Evolutionary conservation across 495 filamentous ascomycete genomes (phyloP).

Genomic region (Bacidia rubella): DNA sequence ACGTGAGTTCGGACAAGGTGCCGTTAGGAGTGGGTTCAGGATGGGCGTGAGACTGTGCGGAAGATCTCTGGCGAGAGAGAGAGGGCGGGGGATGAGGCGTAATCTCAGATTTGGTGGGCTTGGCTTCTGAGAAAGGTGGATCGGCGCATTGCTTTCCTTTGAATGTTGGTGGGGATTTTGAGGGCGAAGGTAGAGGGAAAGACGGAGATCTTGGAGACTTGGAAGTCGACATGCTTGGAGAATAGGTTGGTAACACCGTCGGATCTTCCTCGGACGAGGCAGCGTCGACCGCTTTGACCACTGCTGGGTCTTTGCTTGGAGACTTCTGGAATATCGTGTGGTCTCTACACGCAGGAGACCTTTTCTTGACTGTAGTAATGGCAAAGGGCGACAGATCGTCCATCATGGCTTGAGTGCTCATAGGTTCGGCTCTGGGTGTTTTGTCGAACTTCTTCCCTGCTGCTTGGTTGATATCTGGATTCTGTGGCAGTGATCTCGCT

Average conservation of each 20-base stretch:
- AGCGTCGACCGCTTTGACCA: background rate
- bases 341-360: conserved; percentile 7
- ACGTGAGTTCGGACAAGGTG: conserved; percentile 12
- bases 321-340: conserved; percentile 5
- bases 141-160: background rate
- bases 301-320: background rate
- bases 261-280: background rate
- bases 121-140: background rate
- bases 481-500: background rate
- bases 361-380: conserved; percentile 32
- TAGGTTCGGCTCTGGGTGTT: conserved; percentile 12
- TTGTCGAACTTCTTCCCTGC: background rate
- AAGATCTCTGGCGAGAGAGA: background rate
- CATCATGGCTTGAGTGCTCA: conserved; percentile 39
- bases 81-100: background rate
- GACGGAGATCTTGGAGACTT: background rate
- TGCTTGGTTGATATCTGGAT: background rate
- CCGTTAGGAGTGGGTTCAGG: conserved; percentile 2
- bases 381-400: conserved; percentile 36
- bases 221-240: conserved; percentile 5
- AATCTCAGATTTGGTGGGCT: background rate
- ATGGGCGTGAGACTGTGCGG: background rate
- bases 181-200: conserved; percentile 7
- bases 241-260: background rate
- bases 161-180: background rate